Evolutionary conservation across 2,329 filamentous ascomycete species (phyloP).

Genomic region (Coleophoma crateriformis): DNA sequence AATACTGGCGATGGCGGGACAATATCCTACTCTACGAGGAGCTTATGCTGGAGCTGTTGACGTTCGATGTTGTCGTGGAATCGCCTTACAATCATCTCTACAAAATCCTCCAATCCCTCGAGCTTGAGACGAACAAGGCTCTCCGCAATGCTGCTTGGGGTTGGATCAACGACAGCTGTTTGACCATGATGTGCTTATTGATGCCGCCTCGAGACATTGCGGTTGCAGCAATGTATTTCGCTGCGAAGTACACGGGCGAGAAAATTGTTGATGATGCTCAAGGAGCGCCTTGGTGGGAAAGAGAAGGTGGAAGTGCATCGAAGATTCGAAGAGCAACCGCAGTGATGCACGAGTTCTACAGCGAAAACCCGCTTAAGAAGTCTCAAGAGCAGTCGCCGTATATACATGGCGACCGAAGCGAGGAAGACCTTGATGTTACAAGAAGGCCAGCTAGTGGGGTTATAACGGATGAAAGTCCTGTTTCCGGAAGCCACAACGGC

Average conservation of each 20-base stretch:
- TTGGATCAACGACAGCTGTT: constrained; percentile 85
- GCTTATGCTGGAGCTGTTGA: constrained; percentile 82
- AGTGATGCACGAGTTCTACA: constrained; percentile 66
- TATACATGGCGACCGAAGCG: constrained; percentile 6
- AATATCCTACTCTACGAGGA: constrained; percentile 91
- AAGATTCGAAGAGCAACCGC: constrained; percentile 70
- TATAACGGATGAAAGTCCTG: background rate
- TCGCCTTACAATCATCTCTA: constrained; percentile 83
- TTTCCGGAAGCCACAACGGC: constrained; percentile 6
- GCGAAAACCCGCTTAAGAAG: constrained; percentile 53
- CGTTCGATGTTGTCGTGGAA: constrained; percentile 88
- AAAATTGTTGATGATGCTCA: constrained; percentile 69
- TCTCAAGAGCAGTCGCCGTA: constrained; percentile 18
- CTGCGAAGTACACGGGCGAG: constrained; percentile 67
- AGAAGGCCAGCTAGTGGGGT: constrained; percentile 14
- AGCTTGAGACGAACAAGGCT: constrained; percentile 71
- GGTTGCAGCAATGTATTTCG: constrained; percentile 81
- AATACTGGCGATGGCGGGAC: constrained; percentile 97
- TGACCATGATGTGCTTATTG: constrained; percentile 79
- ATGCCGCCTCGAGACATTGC: constrained; percentile 77
- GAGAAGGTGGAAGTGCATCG: constrained; percentile 63
- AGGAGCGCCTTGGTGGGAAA: constrained; percentile 83
- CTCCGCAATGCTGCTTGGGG: constrained; percentile 87
- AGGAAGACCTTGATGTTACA: constrained; percentile 21
- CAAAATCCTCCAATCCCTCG: constrained; percentile 69